These are phyloP conservation scores for Perkinsela sp. DNA, from an alignment of 208 protist genomes.

Conservation along the genomic window DNA sequence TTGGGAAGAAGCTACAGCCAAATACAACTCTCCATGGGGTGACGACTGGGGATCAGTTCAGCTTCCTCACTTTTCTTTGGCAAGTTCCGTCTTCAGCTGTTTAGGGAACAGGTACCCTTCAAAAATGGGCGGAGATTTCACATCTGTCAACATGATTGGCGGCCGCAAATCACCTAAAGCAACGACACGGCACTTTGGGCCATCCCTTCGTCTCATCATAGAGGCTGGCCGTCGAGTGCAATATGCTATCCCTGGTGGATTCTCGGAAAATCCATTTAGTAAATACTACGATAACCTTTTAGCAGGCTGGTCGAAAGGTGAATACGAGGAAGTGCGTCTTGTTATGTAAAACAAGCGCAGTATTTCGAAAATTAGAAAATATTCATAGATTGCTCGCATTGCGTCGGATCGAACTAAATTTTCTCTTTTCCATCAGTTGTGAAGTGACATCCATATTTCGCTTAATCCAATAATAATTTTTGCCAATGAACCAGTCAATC, in stretches of 20 bases:
- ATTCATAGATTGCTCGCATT: too few relatives aligned
- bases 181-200: neutral
- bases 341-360: too few relatives aligned
- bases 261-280: neutral
- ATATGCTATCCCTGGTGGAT: neutral
- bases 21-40: neutral
- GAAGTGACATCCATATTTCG: too few relatives aligned
- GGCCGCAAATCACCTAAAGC: neutral
- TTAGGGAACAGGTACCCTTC: neutral
- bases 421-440: too few relatives aligned
- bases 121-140: neutral
- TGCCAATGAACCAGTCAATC: too few relatives aligned
- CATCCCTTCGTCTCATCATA: neutral
- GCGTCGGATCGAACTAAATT: too few relatives aligned
- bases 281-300: neutral
- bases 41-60: neutral
- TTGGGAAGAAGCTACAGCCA: neutral
- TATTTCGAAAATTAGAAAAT: too few relatives aligned
- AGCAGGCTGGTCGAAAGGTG: neutral
- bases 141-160: neutral
- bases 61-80: neutral
- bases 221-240: neutral
- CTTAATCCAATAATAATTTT: too few relatives aligned
- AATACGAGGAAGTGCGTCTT: neutral
- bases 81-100: neutral